Base-by-base conservation (phyloP, 495 filamentous ascomycete species). In the Trichoderma reesei region DNA sequence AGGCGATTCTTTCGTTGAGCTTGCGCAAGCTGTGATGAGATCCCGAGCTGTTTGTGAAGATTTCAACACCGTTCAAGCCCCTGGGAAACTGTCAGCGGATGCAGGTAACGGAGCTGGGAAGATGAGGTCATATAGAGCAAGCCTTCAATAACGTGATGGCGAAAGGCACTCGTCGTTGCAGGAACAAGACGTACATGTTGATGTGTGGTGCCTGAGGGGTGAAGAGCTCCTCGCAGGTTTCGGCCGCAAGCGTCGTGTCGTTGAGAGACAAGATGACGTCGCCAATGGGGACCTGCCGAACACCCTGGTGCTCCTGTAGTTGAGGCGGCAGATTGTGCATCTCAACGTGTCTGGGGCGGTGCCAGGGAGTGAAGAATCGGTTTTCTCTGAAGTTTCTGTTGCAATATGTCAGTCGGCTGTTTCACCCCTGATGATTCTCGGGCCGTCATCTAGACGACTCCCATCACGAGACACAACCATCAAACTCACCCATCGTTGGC, bases 151-250 rank as follows among this genome's bases (percentile, higher is more conserved):
- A 39, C 5, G 10, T 10, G 10, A 39, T 10, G 4, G 37, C 37
- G 37, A 39, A 5, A 10, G 14, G 44, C 44, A 18, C 1, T n/a
- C 20, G 5, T 0, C 5, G 3, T 18, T 18, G 44, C 16, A 18
- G 2, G 0, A 6, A 48, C 16, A n/a, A 18, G 14, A 48, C 65
- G 5, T 60, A 66, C 62, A 64, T 68, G 59, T 60, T 66, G 41
- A 74, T 76, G 62, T 78, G 79, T n/a, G 83, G 82, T 33, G 75
- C 68, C 33, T 82, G 78, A 3, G 88, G 88, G 2, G 87, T 90
- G 61, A 90, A 92, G 4, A 92, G 76, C 71, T 93, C 90, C 71
- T 92, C 89, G 66, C 90, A 92, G 0, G 88, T 91, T 72, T 94
- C 90, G 4, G 80, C 75, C 7, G 84, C 90, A 18, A 95, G 68